A percentile compares a stretch with the other conserved stretches of the same genome.
Evolutionary conservation across 352 stramenopile genomes (phyloP).

Genomic region (Pythium brassicae): DNA sequence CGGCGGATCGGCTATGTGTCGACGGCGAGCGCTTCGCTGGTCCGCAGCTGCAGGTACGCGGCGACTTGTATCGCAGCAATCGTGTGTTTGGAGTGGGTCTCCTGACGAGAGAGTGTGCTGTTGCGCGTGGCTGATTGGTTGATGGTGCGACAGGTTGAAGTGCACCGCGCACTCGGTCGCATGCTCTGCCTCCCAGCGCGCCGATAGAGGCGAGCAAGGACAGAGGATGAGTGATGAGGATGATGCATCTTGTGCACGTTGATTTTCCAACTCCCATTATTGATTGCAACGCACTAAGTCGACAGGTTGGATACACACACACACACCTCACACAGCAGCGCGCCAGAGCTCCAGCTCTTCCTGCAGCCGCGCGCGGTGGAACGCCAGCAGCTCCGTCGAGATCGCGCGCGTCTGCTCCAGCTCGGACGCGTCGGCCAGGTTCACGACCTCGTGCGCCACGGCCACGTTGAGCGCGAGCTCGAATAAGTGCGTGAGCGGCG

Average conservation of each 20-base stretch:
- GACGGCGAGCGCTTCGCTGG: slow-evolving; percentile 60
- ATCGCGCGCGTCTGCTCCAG: slow-evolving; percentile 8
- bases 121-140: background rate
- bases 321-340: too few relatives aligned
- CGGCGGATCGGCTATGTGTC: slow-evolving; percentile 45
- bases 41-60: slow-evolving; percentile 27
- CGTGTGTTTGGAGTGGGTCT: background rate
- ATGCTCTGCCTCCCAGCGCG: slow-evolving; percentile 25
- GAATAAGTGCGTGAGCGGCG: slow-evolving; percentile 24
- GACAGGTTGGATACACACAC: too few relatives aligned
- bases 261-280: too few relatives aligned
- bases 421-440: background rate
- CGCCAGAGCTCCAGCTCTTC: slow-evolving; percentile 17
- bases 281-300: too few relatives aligned
- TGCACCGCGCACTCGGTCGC: slow-evolving; percentile 41
- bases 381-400: slow-evolving; percentile 15
- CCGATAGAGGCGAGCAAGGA: background rate
- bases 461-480: slow-evolving; percentile 15
- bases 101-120: background rate
- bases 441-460: slow-evolving; percentile 8
- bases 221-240: too few relatives aligned
- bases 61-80: background rate
- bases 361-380: slow-evolving; percentile 13
- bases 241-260: too few relatives aligned
- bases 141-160: slow-evolving; percentile 15